These are phyloP conservation scores for Calvatia gigantea DNA, from an alignment of 768 basidiomycete genomes.

Conservation along the genomic window DNA sequence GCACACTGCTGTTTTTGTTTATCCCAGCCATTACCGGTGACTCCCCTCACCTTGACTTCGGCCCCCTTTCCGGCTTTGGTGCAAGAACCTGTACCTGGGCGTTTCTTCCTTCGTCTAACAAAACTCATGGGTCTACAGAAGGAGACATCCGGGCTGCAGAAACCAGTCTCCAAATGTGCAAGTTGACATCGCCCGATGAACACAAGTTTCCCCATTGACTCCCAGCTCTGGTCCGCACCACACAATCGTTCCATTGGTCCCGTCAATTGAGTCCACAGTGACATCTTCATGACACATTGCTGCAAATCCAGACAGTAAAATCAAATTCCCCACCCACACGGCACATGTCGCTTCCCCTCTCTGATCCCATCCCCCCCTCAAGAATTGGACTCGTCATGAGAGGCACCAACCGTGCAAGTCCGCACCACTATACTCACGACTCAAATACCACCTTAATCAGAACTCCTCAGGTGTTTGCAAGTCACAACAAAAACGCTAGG, in stretches of 20 bases:
- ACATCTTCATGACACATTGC: conserved; percentile 63
- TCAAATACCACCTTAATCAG: background rate
- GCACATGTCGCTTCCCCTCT: conserved; percentile 60
- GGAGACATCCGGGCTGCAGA: conserved; percentile 53
- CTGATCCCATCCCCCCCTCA: conserved; percentile 72
- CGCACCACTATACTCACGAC: background rate
- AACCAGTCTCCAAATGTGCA: conserved; percentile 57
- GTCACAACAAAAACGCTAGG: conserved; percentile 68
- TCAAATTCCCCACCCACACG: conserved; percentile 39
- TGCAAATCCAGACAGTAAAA: conserved; percentile 41
- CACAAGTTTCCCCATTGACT: conserved; percentile 12
- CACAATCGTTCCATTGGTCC: background rate
- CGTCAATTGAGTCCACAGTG: conserved; percentile 26
- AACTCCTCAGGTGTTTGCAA: conserved; percentile 44
- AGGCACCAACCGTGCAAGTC: conserved; percentile 57
- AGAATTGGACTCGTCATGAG: conserved; percentile 68
- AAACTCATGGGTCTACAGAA: conserved; percentile 38
- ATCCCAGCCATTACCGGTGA: conserved; percentile 48
- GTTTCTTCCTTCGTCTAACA: conserved; percentile 42
- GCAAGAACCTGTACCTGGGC: conserved; percentile 67
- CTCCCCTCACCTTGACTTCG: conserved; percentile 54
- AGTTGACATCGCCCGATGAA: conserved; percentile 45
- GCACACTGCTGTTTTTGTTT: conserved; percentile 18
- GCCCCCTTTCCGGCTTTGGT: conserved; percentile 76
- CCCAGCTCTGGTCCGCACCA: too few relatives aligned